Percentiles rank a stretch among this genome's conserved stretches.
Conservation (phyloP, 768 basidiomycete genomes). For the Hygrocybe coccinea region DNA sequence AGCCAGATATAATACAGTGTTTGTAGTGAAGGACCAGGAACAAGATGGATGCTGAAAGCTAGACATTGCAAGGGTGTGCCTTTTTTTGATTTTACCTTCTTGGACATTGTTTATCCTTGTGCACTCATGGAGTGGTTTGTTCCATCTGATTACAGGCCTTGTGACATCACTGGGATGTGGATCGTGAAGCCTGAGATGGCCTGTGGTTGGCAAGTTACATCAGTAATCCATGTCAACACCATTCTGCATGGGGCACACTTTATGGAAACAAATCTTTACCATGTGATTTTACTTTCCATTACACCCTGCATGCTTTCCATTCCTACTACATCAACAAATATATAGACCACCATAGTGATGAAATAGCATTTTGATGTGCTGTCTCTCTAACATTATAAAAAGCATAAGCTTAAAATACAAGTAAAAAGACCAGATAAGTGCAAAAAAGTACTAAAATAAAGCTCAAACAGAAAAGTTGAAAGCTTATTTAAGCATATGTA, state of each 20-base stretch:
- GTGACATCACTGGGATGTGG: constrained; percentile 28
- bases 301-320: constrained; percentile 1
- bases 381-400: no score
- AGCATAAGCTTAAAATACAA: no score
- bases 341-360: constrained; percentile 1
- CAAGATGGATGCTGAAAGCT: no score
- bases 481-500: no score
- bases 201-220: not conserved
- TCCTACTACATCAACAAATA: constrained; percentile 3
- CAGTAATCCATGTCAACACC: constrained; percentile 26
- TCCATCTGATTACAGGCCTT: constrained; percentile 16
- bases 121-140: constrained; percentile 32
- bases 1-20: constrained; percentile 22
- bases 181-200: no score
- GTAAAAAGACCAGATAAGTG: no score
- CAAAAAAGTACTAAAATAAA: no score
- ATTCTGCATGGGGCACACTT: not conserved
- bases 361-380: no score
- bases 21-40: no score
- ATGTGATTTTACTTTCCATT: not conserved
- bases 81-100: constrained; percentile 18
- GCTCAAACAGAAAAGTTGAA: no score
- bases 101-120: constrained; percentile 19
- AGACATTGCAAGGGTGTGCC: no score
- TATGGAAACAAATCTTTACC: not conserved